Conservation (phyloP, 106 monocot species). For the Narthecium ossifragum region DNA sequence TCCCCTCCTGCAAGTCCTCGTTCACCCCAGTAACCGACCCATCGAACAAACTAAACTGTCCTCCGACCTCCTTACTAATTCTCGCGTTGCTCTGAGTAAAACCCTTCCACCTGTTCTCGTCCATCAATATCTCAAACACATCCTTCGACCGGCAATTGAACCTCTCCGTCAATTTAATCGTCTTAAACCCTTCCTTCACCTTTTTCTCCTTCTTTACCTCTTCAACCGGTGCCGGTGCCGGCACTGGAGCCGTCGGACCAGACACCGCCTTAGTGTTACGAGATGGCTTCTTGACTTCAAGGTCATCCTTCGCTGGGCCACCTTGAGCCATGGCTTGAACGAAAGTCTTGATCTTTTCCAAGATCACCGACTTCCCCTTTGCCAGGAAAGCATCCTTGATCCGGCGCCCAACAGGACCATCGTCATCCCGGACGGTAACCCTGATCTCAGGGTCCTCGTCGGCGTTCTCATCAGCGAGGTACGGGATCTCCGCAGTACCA, state of each 20-base stretch:
- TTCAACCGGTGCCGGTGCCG: slow-evolving; percentile 5
- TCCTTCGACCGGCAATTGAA: slow-evolving; percentile 74
- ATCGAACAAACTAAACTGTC: slow-evolving; percentile 81
- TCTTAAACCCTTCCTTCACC: slow-evolving; percentile 79
- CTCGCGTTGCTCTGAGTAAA: slow-evolving; percentile 96
- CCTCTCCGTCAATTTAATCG: slow-evolving; percentile 62
- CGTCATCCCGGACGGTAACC: slow-evolving; percentile 49
- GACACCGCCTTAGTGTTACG: neutral
- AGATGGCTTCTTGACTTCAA: slow-evolving; percentile 63
- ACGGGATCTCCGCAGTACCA: slow-evolving; percentile 76
- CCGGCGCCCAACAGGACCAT: slow-evolving; percentile 41
- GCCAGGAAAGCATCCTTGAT: slow-evolving; percentile 70
- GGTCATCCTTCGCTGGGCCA: slow-evolving; percentile 85
- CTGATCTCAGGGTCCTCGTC: slow-evolving; percentile 85
- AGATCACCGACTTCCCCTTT: slow-evolving; percentile 60
- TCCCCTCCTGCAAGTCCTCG: slow-evolving; percentile 78
- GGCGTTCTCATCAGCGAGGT: slow-evolving; percentile 95
- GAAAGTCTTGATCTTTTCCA: slow-evolving; percentile 58
- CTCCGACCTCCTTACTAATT: slow-evolving; percentile 82
- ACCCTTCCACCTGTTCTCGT: slow-evolving; percentile 97
- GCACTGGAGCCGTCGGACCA: neutral
- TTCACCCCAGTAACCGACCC: slow-evolving; percentile 73
- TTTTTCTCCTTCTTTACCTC: slow-evolving; percentile 42
- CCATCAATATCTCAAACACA: slow-evolving; percentile 89
- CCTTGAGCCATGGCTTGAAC: slow-evolving; percentile 74